A percentile compares a stretch with the other conserved stretches of the same genome.
Conservation (phyloP, 495 filamentous ascomycete genomes). For the Hypoxylon fuscum region DNA sequence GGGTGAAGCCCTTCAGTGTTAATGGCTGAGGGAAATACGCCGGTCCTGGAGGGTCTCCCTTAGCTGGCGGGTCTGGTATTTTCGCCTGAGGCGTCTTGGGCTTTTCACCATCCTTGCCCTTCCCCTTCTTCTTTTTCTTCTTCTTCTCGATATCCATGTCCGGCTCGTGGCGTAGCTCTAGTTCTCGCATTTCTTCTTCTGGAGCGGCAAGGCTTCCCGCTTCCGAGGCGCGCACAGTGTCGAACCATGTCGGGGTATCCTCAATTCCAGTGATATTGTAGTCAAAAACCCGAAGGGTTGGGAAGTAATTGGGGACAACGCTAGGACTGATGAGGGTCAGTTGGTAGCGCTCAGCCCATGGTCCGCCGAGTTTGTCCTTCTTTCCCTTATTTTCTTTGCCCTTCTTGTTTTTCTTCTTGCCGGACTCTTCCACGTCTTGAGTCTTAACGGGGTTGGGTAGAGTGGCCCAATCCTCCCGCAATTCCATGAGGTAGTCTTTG, state of each 20-base stretch:
- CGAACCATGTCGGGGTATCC: slow-evolving; percentile 55
- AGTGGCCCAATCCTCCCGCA: slow-evolving; percentile 79
- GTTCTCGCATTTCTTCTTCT: slow-evolving; percentile 18
- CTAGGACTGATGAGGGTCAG: slow-evolving; percentile 82
- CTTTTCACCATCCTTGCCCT: slow-evolving; percentile 60
- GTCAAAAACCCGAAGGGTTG: slow-evolving; percentile 83
- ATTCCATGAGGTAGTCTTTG: slow-evolving; percentile 78
- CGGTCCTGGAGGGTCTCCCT: slow-evolving; percentile 80
- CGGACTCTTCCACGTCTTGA: slow-evolving; percentile 43
- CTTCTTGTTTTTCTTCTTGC: slow-evolving; percentile 51
- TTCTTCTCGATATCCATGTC: slow-evolving; percentile 41
- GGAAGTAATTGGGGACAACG: slow-evolving; percentile 92
- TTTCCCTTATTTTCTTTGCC: slow-evolving; percentile 56
- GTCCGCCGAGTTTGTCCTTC: slow-evolving; percentile 71
- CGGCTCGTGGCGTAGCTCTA: slow-evolving; percentile 33
- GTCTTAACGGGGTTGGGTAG: slow-evolving; percentile 67
- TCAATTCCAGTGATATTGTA: slow-evolving; percentile 92
- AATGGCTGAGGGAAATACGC: slow-evolving; percentile 90
- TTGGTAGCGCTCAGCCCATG: slow-evolving; percentile 85
- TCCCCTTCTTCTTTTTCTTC: slow-evolving; percentile 64
- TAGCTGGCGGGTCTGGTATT: slow-evolving; percentile 76
- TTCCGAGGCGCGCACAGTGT: slow-evolving; percentile 29
- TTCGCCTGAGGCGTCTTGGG: slow-evolving; percentile 68
- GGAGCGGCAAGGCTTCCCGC: background rate
- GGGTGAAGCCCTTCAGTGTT: slow-evolving; percentile 78